Evolutionary conservation across 2,329 filamentous ascomycete species (phyloP), one percentile per base, ranked within the genome.

Genomic region (Lecanicillium sp.): DNA sequence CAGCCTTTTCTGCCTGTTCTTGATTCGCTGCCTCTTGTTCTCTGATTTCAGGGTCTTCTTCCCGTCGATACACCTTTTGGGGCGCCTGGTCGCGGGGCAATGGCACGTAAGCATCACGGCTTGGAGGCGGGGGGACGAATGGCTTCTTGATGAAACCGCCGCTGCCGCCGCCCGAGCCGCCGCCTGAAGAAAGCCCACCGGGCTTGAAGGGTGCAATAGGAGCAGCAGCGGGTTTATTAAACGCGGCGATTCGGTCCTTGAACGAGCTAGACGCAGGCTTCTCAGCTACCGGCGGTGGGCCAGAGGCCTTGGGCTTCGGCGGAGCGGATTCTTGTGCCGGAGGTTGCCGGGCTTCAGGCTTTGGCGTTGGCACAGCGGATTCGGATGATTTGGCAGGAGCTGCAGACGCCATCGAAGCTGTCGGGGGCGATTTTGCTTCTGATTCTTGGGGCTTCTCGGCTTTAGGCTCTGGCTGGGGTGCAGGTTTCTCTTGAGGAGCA

Each of bases 181-280:
- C 22, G 22, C 22, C 22, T 25, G 22, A 6, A 11, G 7, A 7
- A 25, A 82, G 63, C 3, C 78, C 78, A 43, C 73, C 71, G 15
- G 88, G 86, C 57, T 94, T 94, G 65, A 94, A 90, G 1, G 92
- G 92, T n/a, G 87, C 77, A 43, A 92, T 70, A 8, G 92, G 92
- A 3, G 88, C 79, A 5, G 88, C 87, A 28, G 85, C 78, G 32
- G 85, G 70, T 58, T 90, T 92, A 63, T 98, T 98, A 67, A 98
- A 98, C 32, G 92, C 90, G 25, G 92, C 92, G 56, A 98, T 95
- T 45, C 92, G 85, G 63, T 96, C 92, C 56, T 78, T 89, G 67
- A 98, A 96, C 2, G 92, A 87, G 53, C 76, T 85, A 33, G 68
- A 71, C 9, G 62, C 58, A 19, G 88, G 86, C 59, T 94, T 95